Evolutionary conservation across 2,329 filamentous ascomycete genomes (phyloP).

Genomic region (Lasiodiplodia theobromae): DNA sequence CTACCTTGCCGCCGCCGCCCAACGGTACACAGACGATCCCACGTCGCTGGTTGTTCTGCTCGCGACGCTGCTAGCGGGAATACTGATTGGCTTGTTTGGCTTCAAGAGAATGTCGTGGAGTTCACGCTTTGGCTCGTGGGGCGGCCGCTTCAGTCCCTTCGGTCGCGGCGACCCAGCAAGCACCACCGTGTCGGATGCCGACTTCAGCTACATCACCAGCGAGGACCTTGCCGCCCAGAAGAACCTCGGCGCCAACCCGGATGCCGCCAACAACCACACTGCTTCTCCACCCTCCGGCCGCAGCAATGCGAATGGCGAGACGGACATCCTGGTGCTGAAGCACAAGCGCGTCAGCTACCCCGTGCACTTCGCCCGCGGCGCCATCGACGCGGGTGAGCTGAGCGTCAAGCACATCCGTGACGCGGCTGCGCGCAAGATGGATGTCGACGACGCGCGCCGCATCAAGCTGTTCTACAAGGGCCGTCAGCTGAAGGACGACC

Average conservation of each 20-base stretch:
- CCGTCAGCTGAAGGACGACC: conserved; percentile 70
- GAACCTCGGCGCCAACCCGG: conserved; percentile 34
- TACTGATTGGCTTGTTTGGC: conserved; percentile 50
- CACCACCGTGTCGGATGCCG: conserved; percentile 72
- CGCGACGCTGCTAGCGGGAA: conserved; percentile 41
- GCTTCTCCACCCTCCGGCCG: conserved; percentile 31
- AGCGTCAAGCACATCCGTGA: conserved; percentile 70
- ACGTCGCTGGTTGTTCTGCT: conserved; percentile 31
- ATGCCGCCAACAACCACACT: conserved; percentile 32
- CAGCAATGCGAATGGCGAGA: conserved; percentile 50
- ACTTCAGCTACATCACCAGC: conserved; percentile 84
- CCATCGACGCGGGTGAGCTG: conserved; percentile 77
- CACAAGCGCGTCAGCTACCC: conserved; percentile 71
- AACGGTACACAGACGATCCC: conserved; percentile 20
- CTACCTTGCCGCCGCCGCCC: conserved; percentile 17
- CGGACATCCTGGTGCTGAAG: conserved; percentile 75
- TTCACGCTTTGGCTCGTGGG: conserved; percentile 52
- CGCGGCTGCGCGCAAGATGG: conserved; percentile 72
- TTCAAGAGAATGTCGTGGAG: conserved; percentile 54
- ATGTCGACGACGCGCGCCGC: conserved; percentile 62
- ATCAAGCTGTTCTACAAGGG: conserved; percentile 79
- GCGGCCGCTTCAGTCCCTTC: conserved; percentile 58
- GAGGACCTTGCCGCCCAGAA: conserved; percentile 66
- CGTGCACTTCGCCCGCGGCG: conserved; percentile 76
- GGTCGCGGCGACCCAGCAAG: conserved; percentile 47